These are phyloP conservation scores for Sechiopsis laciniata DNA, from an alignment of 306 rosid species.

Conservation along the genomic window DNA sequence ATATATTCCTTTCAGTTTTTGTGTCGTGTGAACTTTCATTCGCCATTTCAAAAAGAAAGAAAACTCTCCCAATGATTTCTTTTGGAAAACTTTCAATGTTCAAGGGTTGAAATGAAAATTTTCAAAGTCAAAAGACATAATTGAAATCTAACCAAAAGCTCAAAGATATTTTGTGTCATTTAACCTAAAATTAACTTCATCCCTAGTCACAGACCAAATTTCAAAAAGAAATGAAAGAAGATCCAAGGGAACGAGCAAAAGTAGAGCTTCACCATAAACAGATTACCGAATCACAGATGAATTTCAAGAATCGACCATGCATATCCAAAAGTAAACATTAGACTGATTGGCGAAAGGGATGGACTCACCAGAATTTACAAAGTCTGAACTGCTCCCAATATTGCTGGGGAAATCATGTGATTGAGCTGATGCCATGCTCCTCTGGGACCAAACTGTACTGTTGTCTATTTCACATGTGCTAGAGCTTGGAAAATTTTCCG, in stretches of 20 bases:
- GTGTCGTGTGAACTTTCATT: neutral
- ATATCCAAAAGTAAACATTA: neutral
- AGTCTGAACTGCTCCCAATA: conserved; percentile 50
- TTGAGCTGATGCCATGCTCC: conserved; percentile 40
- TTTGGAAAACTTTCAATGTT: too few species aligned
- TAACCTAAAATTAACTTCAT: neutral
- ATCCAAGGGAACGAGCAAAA: neutral
- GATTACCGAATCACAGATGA: neutral
- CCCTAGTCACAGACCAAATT: conserved; percentile 2
- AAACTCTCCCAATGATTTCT: too few species aligned
- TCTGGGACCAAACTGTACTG: conserved; percentile 43
- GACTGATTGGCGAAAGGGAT: neutral
- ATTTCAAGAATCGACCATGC: neutral
- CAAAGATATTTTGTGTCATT: too few species aligned
- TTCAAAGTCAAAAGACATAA: neutral
- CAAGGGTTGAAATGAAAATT: neutral
- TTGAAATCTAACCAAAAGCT: too few species aligned
- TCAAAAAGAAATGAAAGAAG: conserved; percentile 11
- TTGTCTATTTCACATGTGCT: conserved; percentile 57
- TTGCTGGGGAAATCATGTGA: conserved; percentile 38
- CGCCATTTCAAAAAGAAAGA: too few species aligned
- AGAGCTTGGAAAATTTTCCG: conserved; percentile 69
- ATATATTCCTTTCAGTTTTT: neutral
- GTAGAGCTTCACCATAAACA: neutral
- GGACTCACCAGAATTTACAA: conserved; percentile 70